phyloP scores from a whole-genome alignment of 2,329 filamentous ascomycete genomes.

The Blumeria graminis region DNA sequence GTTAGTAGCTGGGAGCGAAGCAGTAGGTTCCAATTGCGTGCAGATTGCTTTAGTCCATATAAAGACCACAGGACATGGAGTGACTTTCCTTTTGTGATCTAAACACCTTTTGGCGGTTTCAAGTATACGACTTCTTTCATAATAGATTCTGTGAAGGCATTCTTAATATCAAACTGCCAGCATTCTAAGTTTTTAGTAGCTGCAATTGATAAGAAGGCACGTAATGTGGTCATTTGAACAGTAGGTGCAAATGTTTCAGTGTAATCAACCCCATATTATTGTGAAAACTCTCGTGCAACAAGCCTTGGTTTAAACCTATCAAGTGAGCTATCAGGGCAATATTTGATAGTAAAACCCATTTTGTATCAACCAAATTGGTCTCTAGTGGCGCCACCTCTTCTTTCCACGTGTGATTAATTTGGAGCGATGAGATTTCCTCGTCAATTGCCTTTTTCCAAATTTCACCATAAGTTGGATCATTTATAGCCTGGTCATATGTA shows the following conservation, averaged over 20 bases:
- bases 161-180: neutral
- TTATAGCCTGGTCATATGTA: neutral
- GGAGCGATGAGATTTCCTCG: neutral
- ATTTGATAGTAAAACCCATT: neutral
- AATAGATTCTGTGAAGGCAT: slow-evolving; percentile 1
- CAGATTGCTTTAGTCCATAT: neutral
- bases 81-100: neutral
- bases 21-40: neutral
- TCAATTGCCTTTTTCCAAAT: neutral
- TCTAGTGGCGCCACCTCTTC: neutral
- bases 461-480: neutral
- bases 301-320: neutral
- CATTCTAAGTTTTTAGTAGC: neutral
- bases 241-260: neutral
- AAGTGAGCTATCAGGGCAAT: neutral
- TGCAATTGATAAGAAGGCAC: neutral
- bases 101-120: neutral
- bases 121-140: neutral
- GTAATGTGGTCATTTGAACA: neutral
- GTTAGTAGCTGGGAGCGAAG: neutral
- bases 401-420: neutral
- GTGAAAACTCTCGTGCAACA: neutral
- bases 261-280: neutral
- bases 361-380: neutral
- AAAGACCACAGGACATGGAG: neutral